Percentiles rank a stretch among this genome's conserved stretches.
Evolutionary conservation across 495 filamentous ascomycete species (phyloP).

Genomic region (Jackrogersella multiformis): DNA sequence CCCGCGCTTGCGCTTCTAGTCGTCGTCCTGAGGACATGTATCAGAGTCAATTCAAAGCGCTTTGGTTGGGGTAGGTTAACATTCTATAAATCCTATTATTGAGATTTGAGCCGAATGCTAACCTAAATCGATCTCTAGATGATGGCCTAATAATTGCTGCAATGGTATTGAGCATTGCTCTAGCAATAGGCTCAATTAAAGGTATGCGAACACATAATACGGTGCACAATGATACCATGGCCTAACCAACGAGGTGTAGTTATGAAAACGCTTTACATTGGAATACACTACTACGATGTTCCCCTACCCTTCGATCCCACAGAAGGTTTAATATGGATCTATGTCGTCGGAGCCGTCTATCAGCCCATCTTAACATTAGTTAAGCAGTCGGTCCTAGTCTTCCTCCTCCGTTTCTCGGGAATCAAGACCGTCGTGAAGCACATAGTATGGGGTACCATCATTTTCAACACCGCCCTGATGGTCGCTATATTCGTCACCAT

Average conservation of each 20-base stretch:
- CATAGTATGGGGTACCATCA: constrained; percentile 32
- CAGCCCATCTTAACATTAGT: constrained; percentile 61
- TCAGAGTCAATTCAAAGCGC: constrained; percentile 31
- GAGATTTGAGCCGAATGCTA: background rate
- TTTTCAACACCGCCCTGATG: constrained; percentile 53
- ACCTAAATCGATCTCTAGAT: constrained; percentile 10
- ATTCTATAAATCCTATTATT: background rate
- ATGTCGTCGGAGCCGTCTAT: constrained; percentile 60
- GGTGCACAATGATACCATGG: background rate
- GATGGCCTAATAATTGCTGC: constrained; percentile 27
- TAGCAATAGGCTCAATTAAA: constrained; percentile 27
- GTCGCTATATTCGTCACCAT: constrained; percentile 57
- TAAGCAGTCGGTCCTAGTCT: constrained; percentile 61
- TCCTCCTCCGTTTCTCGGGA: constrained; percentile 53
- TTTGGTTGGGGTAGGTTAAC: constrained; percentile 40
- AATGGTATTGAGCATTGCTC: constrained; percentile 23
- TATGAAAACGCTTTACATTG: constrained; percentile 52
- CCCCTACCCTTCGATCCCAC: constrained; percentile 41
- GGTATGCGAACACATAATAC: constrained; percentile 2
- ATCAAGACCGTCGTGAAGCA: constrained; percentile 46
- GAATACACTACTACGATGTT: constrained; percentile 51
- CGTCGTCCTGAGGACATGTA: constrained; percentile 34
- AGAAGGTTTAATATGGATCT: constrained; percentile 43
- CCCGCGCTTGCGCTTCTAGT: constrained; percentile 33
- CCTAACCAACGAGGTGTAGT: constrained; percentile 32